A percentile compares a stretch with the other conserved stretches of the same genome.
Conservation (phyloP, 495 filamentous ascomycete genomes). For the Hypoxylon lienhwacheense region DNA sequence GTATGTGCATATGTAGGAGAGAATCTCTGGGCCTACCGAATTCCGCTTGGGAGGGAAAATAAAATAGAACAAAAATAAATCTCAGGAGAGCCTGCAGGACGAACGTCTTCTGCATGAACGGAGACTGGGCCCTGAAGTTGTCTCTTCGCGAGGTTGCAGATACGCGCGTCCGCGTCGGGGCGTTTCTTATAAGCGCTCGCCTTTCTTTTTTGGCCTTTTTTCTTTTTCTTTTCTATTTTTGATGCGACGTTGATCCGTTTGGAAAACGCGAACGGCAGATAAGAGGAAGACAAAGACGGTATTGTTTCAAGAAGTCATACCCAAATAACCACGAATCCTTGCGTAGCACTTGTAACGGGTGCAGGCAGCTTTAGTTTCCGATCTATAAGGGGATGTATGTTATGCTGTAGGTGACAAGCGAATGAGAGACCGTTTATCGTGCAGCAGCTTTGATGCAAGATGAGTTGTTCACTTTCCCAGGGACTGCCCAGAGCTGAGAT, state of each 20-base stretch:
- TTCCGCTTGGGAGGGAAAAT: conserved; percentile 29
- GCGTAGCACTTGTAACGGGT: conserved; percentile 36
- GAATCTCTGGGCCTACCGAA: conserved; percentile 25
- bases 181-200: conserved; percentile 22
- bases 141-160: conserved; percentile 27
- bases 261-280: conserved; percentile 15
- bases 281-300: conserved; percentile 17
- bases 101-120: conserved; percentile 26
- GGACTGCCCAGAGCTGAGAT: conserved; percentile 18
- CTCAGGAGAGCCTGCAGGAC: conserved; percentile 31
- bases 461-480: conserved; percentile 50
- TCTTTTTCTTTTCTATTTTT: too few relatives aligned
- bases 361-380: conserved; percentile 32
- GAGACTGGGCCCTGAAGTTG: conserved; percentile 8
- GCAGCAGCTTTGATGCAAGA: conserved; percentile 50
- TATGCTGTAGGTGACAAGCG: conserved; percentile 30
- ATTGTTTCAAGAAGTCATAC: conserved; percentile 33
- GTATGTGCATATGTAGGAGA: conserved; percentile 28
- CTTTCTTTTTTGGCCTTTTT: too few relatives aligned
- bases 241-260: too few relatives aligned
- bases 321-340: conserved; percentile 29
- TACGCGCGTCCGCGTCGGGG: conserved; percentile 30
- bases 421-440: conserved; percentile 46
- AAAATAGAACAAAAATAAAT: conserved; percentile 14
- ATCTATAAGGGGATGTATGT: conserved; percentile 28